Conservation (phyloP, 768 basidiomycete species). For the Tulasnella sp. region DNA sequence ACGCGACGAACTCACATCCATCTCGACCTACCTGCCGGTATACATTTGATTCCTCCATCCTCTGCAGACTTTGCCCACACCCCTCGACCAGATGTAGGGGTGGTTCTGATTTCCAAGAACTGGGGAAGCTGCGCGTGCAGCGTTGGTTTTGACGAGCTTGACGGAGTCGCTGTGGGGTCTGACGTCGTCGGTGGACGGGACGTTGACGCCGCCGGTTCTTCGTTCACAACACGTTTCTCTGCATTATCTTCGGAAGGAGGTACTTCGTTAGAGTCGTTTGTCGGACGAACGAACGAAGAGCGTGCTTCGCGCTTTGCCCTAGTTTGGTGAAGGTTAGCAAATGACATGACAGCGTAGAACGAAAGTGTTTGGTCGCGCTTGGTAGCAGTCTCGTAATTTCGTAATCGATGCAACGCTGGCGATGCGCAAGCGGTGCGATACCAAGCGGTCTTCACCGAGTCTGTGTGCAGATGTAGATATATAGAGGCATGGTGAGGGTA, state of each 20-base stretch:
- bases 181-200: not conserved
- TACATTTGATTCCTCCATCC: slow-evolving; percentile 21
- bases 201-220: not conserved
- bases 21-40: slow-evolving; percentile 25
- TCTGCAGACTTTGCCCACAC: slow-evolving; percentile 21
- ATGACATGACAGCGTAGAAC: slow-evolving; percentile 21
- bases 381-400: not conserved
- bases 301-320: not conserved
- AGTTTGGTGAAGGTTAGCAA: slow-evolving; percentile 1
- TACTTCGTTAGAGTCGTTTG: not conserved
- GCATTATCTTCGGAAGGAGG: not conserved
- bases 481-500: slow-evolving; percentile 8
- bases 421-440: not conserved
- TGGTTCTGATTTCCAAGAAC: slow-evolving; percentile 28
- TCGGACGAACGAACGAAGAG: not conserved
- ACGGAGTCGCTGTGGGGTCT: not conserved
- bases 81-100: slow-evolving; percentile 23
- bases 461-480: slow-evolving; percentile 11
- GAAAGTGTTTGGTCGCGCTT: not conserved
- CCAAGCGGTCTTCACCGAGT: not conserved
- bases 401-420: not conserved
- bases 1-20: not conserved
- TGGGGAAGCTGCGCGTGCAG: slow-evolving; percentile 19
- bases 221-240: not conserved
- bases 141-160: not conserved